Percentiles rank a stretch among this genome's conserved stretches.
phyloP scores from a whole-genome alignment of 768 basidiomycete genomes.

The Suillus placidus region DNA sequence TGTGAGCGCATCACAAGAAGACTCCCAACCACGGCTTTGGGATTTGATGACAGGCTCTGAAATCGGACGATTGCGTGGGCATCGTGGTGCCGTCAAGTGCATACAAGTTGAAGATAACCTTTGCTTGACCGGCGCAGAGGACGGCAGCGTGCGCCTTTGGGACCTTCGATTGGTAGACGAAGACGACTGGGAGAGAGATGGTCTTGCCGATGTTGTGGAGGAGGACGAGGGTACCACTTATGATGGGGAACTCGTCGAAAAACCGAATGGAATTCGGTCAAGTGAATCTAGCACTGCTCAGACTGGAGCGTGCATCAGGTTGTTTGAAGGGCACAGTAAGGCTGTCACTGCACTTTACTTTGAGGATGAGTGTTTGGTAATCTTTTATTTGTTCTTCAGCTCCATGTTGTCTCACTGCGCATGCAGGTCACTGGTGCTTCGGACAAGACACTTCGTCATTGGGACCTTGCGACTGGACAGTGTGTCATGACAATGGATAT shows the following conservation, averaged over 20 bases:
- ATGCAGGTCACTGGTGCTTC: slow-evolving; percentile 92
- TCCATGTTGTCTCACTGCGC: slow-evolving; percentile 18
- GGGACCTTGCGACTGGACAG: slow-evolving; percentile 97
- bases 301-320: slow-evolving; percentile 56
- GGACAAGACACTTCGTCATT: slow-evolving; percentile 97
- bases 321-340: slow-evolving; percentile 90
- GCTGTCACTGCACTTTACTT: slow-evolving; percentile 94
- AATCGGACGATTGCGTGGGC: slow-evolving; percentile 83
- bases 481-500: slow-evolving; percentile 99
- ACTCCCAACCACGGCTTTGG: slow-evolving; percentile 90
- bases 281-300: slow-evolving; percentile 42
- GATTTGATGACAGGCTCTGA: slow-evolving; percentile 90
- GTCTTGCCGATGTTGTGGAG: slow-evolving; percentile 63
- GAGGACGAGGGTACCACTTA: slow-evolving; percentile 49
- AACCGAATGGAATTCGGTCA: slow-evolving; percentile 44
- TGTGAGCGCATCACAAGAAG: slow-evolving; percentile 85
- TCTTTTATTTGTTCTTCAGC: slow-evolving; percentile 15
- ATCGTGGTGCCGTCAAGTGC: slow-evolving; percentile 80
- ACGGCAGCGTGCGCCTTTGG: slow-evolving; percentile 87
- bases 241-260: slow-evolving; percentile 42
- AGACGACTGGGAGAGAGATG: slow-evolving; percentile 61
- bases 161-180: slow-evolving; percentile 84
- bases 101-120: slow-evolving; percentile 91
- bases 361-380: slow-evolving; percentile 90
- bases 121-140: slow-evolving; percentile 88